These are phyloP conservation scores for Ophiocordyceps camponoti-floridani DNA, from an alignment of 2,329 filamentous ascomycete species.

Conservation along the genomic window DNA sequence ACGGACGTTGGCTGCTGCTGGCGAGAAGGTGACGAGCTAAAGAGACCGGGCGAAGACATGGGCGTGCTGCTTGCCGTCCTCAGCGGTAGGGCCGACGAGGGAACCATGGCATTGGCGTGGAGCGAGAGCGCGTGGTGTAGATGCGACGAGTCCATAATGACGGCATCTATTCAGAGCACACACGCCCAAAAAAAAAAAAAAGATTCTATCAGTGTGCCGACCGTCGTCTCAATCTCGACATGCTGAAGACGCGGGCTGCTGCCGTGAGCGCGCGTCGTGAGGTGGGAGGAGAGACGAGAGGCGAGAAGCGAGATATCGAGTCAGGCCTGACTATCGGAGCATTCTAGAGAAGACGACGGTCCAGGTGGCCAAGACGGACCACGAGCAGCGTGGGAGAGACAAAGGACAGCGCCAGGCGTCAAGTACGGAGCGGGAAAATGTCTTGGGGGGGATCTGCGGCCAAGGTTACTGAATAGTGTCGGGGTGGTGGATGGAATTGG, in stretches of 20 bases:
- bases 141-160: conserved; percentile 5
- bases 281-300: not conserved
- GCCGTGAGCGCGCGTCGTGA: not conserved
- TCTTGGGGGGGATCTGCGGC: not conserved
- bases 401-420: not conserved
- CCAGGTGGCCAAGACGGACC: not conserved
- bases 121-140: conserved; percentile 7
- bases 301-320: not conserved
- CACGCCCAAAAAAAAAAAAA: not conserved
- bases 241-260: conserved; percentile 2
- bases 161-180: not conserved
- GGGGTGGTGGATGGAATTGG: not conserved
- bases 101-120: conserved; percentile 14
- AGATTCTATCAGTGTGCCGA: not conserved
- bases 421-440: not conserved
- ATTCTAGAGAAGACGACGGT: not conserved
- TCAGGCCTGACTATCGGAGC: not conserved
- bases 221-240: conserved; percentile 4
- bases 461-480: not conserved
- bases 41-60: conserved; percentile 42
- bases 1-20: conserved; percentile 21
- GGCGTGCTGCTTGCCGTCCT: conserved; percentile 38
- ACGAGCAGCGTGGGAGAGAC: not conserved
- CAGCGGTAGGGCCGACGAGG: conserved; percentile 18
- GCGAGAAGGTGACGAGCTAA: conserved; percentile 31